Base-by-base conservation (phyloP, 2,329 filamentous ascomycete species). In the Aureobasidium melanogenum region DNA sequence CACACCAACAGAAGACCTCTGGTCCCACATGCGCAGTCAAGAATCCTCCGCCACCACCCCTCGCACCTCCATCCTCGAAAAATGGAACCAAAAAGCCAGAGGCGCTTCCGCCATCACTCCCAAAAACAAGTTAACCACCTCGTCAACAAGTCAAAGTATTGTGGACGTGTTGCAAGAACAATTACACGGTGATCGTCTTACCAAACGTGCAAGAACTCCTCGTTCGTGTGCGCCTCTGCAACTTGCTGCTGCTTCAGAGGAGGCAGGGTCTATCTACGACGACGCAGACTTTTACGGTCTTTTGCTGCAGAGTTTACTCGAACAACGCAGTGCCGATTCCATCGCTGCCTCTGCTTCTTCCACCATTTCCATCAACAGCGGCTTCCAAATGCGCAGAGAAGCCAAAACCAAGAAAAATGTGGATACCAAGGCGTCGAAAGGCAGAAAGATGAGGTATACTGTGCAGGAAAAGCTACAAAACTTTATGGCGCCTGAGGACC, bases 381-480 rank as follows among this genome's bases (percentile, higher is more conserved):
- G 55, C 9, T 62, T 65, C 48, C 69, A 70, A 38, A 70, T 88
- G 38, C 81, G 85, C 41, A 84, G 88, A 70, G 88, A 91, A 69
- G 87, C 86, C 60, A 96, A 93, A 79, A 96, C 88, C 62, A 88
- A 88, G 75, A 88, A 89, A 71, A 83, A 87, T 32, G 89, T 97
- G 5, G 94, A 99, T 73, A 92, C 92, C 22, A 94, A 92, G 72
- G 94, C 94, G 0, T 96, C 90, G 72, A 97, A 97, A 76, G 94
- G 94, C 6, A 81, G 94, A 54, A 97, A 97, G 78, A 84, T 99
- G 82, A 83, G 91, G 41, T 99, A 93, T 75, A 94, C 89, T 17
- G 91, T 97, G 48, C 92, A 97, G 71, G 93, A 97, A 78, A 97
- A 97, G 79, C 75, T 99, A 70, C 90, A 96, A 77, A 97, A 97